phyloP scores from a whole-genome alignment of 2,329 filamentous ascomycete genomes.

The Pestalotiopsis sp. region DNA sequence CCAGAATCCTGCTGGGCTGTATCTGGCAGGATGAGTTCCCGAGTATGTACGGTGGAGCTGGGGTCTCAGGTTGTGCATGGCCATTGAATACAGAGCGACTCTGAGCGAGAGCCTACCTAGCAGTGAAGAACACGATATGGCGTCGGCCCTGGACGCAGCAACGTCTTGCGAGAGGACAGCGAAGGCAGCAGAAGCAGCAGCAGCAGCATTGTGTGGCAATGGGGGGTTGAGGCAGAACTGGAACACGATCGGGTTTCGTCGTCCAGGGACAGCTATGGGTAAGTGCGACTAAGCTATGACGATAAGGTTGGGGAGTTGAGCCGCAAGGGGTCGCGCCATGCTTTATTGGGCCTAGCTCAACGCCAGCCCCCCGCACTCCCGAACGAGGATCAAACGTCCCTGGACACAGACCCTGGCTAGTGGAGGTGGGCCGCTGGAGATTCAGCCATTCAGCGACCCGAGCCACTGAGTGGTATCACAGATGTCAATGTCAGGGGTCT shows the following conservation, averaged over 20 bases:
- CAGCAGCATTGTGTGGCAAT: conserved; percentile 27
- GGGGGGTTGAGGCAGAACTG: conserved; percentile 48
- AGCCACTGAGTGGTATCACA: too few relatives aligned
- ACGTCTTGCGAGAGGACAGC: neutral
- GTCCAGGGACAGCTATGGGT: conserved; percentile 18
- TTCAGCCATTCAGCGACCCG: too few relatives aligned
- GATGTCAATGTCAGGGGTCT: too few relatives aligned
- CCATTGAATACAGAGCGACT: neutral
- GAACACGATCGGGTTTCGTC: conserved; percentile 50
- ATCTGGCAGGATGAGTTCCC: neutral
- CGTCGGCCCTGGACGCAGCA: neutral
- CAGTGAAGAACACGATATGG: conserved; percentile 1
- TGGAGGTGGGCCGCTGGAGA: neutral
- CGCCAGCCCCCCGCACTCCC: conserved; percentile 16
- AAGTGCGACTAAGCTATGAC: conserved; percentile 20
- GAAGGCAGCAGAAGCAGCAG: neutral
- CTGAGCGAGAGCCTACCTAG: neutral
- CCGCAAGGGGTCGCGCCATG: conserved; percentile 22
- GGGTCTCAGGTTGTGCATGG: neutral
- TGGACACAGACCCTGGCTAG: conserved; percentile 23
- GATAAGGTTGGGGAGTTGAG: conserved; percentile 28
- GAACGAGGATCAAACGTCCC: conserved; percentile 25
- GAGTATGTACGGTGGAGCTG: neutral
- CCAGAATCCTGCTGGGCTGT: neutral
- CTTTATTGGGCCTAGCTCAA: conserved; percentile 19